Conservation (phyloP, 2,329 filamentous ascomycete species). For the Berkeleyomyces rouxiae region DNA sequence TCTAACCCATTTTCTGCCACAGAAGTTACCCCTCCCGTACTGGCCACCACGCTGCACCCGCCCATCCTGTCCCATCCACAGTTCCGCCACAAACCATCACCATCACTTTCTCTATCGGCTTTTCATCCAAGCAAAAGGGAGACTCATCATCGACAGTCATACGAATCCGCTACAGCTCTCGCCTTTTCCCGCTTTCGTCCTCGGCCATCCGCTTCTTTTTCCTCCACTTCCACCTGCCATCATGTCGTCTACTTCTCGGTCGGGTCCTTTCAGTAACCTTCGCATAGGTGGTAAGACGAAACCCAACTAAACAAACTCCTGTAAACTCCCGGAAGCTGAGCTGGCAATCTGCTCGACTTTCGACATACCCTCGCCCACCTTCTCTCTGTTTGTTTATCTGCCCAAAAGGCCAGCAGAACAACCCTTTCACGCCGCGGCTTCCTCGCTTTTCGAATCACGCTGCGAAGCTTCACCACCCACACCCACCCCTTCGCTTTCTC, state of each 20-base stretch:
- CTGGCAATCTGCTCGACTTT: background rate
- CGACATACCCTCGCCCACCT: background rate
- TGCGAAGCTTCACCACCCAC: too few species aligned
- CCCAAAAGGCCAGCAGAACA: background rate
- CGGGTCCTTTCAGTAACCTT: constrained; percentile 70
- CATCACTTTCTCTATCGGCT: background rate
- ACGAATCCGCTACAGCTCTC: background rate
- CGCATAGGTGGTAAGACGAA: constrained; percentile 84
- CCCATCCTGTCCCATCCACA: background rate
- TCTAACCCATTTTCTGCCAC: constrained; percentile 10
- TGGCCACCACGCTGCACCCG: constrained; percentile 4
- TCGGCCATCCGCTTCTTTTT: background rate
- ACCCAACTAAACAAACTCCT: constrained; percentile 6
- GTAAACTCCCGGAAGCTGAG: background rate
- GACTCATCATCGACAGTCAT: background rate
- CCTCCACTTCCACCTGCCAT: background rate
- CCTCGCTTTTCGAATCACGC: background rate
- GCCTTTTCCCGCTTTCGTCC: background rate
- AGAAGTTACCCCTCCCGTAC: constrained; percentile 13
- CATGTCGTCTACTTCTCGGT: constrained; percentile 31
- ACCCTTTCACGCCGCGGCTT: background rate
- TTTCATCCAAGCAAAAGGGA: constrained; percentile 1
- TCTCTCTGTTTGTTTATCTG: constrained; percentile 8
- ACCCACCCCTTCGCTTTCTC: background rate
- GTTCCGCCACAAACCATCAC: constrained; percentile 8